Conservation (phyloP, 139 green algal genomes). For the Nannochloris sp. region DNA sequence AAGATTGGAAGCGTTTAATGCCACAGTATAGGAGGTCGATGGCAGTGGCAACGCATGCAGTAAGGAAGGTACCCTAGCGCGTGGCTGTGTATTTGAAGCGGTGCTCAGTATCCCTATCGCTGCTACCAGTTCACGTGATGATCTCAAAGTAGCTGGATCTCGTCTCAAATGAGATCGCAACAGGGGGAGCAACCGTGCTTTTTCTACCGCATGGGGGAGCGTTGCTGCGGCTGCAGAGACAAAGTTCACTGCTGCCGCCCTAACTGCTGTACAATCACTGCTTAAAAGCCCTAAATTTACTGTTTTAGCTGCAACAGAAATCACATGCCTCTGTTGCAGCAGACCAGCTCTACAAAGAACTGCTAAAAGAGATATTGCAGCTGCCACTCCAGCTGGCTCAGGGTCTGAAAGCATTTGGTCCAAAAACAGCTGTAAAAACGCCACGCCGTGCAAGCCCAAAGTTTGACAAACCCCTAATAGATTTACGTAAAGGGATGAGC, state of each 20-base stretch:
- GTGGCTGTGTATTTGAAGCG: too few species aligned
- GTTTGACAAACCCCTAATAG: conserved; percentile 18
- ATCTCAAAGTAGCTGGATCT: conserved; percentile 18
- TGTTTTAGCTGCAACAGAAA: conserved; percentile 38
- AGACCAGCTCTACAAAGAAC: conserved; percentile 9
- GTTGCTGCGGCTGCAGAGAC: conserved; percentile 44
- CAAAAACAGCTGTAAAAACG: conserved; percentile 90
- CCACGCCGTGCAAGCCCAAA: conserved; percentile 51
- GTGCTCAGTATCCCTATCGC: too few species aligned
- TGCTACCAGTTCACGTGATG: background rate
- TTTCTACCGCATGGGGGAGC: conserved; percentile 57
- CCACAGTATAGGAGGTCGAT: conserved; percentile 17
- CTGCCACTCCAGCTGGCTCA: conserved; percentile 48
- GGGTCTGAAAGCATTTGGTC: conserved; percentile 70
- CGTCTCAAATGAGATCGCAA: conserved; percentile 32
- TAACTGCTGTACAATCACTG: conserved; percentile 31
- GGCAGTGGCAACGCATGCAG: background rate
- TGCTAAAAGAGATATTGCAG: conserved; percentile 62
- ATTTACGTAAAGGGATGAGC: conserved; percentile 6
- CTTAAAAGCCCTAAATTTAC: background rate
- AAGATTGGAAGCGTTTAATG: conserved; percentile 9
- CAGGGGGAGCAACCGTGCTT: conserved; percentile 53
- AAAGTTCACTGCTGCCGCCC: conserved; percentile 52
- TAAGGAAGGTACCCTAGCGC: background rate
- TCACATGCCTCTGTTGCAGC: conserved; percentile 24